Base-by-base conservation (phyloP, 305 asterid genomes). In the Fraxinus dipetala region DNA sequence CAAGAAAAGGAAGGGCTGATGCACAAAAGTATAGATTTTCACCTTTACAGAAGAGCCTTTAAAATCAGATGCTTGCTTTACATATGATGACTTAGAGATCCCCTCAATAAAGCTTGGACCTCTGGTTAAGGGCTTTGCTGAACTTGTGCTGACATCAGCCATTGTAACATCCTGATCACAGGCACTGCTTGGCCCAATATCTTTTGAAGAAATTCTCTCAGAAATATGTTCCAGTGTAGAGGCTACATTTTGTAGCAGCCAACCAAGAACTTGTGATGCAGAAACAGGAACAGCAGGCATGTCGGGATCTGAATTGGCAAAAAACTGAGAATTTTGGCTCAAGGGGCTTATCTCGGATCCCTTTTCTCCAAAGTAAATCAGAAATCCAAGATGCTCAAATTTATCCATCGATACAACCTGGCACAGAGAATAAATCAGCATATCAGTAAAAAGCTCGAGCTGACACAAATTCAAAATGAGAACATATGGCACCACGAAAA, bases 211-310 rank as follows among this genome's bases (percentile, higher is more conserved):
- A 82, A 90, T 93, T 88, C 97, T 88, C 79, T 96, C 99, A 75
- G 98, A 81, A 69, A 92, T 88, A 84, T 89, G 92, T 77, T 93
- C 97, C 90, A 92, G 92, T 74, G 98, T 85, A 83, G 97, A 87
- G 48, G 96, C 89, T 81, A 96, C 91, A 85, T 84, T 93, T 80
- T 93, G 95, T 80, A 96, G 84, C 87, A 96, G 94, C 98, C 98
- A 96, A 24, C 93, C 97, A 11, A 93, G 95, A 86, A 96, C 95
- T 89, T 96, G 98, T 67, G 98, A 79, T 35, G 93, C 98, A 74
- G 96, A 94, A 82, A 93, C 97, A 78, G 99, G 99, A 83, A 87
- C 98, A 82, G 97, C 98, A 45, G 98, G 98, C 99, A 96, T 96
- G 86, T 94, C 97, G 26, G 98, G 98, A 84, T 96, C 98, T 28